Evolutionary conservation across 2,329 filamentous ascomycete genomes (phyloP).

Genomic region (Colletotrichum lini): DNA sequence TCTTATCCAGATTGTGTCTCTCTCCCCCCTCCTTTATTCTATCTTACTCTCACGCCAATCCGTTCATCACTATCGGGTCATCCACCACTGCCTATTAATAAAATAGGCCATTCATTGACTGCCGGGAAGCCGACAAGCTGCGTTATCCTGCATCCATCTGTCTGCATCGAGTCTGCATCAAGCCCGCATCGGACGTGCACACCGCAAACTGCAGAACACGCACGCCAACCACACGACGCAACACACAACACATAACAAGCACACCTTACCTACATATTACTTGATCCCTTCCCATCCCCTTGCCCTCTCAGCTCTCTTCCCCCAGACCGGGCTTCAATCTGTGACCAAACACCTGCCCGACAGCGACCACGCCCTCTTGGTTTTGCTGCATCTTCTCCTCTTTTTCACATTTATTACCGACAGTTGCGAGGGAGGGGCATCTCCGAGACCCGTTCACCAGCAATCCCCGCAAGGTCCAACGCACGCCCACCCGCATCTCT

Average conservation of each 20-base stretch:
- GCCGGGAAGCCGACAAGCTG: constrained; percentile 16
- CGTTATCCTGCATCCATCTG: constrained; percentile 30
- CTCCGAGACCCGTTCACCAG: constrained; percentile 14
- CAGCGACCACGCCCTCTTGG: constrained; percentile 30
- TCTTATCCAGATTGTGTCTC: neutral
- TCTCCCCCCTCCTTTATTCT: neutral
- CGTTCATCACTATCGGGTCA: constrained; percentile 3
- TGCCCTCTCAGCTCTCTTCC: neutral
- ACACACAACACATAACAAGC: constrained; percentile 13
- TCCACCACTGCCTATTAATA: constrained; percentile 30
- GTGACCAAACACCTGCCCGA: constrained; percentile 38
- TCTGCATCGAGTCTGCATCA: constrained; percentile 13
- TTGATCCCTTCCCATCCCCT: constrained; percentile 15
- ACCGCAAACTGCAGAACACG: constrained; percentile 37
- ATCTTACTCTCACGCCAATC: neutral
- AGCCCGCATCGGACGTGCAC: constrained; percentile 35
- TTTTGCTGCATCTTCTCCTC: constrained; percentile 31
- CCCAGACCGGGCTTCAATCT: constrained; percentile 35
- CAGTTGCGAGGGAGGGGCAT: constrained; percentile 26
- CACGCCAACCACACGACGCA: neutral
- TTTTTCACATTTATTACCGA: constrained; percentile 40
- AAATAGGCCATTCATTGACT: constrained; percentile 16
- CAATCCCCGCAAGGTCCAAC: constrained; percentile 35
- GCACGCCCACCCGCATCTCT: constrained; percentile 20
- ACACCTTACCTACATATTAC: constrained; percentile 36